Evolutionary conservation across 208 protist genomes (phyloP), one percentile per base, ranked within the genome.

Genomic region (Naegleria fowleri): DNA sequence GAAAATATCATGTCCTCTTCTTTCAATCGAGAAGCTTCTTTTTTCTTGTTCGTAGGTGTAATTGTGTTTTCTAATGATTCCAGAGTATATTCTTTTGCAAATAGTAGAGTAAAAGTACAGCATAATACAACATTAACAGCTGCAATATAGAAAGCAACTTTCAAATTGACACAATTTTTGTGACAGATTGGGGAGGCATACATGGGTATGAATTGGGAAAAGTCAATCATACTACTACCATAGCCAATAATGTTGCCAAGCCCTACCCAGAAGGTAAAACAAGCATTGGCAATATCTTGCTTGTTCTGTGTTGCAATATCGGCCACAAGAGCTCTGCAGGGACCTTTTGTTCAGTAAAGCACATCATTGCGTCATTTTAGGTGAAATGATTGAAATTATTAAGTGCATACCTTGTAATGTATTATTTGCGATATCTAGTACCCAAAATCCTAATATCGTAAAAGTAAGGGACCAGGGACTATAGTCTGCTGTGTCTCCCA

Each of bases 371-470:
- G n/a, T n/a, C n/a, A n/a, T n/a, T n/a, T n/a, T n/a, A n/a, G n/a
- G n/a, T n/a, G n/a, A 48, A 48, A 48, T 48, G 7, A 48, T 48
- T 7, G 43, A 48, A 48, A 48, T n/a, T n/a, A 48, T 9, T 9
- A 48, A 48, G 43, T 48, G 43, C 43, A 48, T 48, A 48, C 43
- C 87, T 51, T 90, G 88, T 33, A 90, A 41, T 52, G 36, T 90
- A 41, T 90, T 90, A 41, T 59, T 55, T n/a, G 88, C 9, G n/a
- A 90, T 51, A 39, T 90, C 88, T 48, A 90, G 36, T 2, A 90
- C 15, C 88, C 88, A 90, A 85, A 90, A 90, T 90, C 88, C 88
- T n/a, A 59, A 29, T 15, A 90, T 38, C 43, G 88, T 52, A n/a
- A 90, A 52, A 22, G 39, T 38, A n/a, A 90, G 36, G 5, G 88